Evolutionary conservation across 73 alveolate species (phyloP).

Genomic region (Urostyla sp.): DNA sequence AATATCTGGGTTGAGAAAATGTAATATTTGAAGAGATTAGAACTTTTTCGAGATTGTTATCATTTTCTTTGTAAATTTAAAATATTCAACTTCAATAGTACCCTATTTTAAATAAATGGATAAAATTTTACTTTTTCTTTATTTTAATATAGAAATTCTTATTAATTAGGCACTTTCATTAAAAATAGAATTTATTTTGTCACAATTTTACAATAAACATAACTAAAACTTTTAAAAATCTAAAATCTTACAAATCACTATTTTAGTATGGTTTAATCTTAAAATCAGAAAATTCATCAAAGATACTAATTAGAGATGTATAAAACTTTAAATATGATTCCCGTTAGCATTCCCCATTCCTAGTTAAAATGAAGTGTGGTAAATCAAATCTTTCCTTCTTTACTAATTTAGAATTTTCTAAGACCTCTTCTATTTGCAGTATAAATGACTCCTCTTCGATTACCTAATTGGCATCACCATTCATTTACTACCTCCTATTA

Average conservation of each 20-base stretch:
- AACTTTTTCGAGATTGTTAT: conserved; percentile 23
- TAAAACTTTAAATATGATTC: conserved; percentile 12
- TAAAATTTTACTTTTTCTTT: background rate
- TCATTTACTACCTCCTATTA: no score
- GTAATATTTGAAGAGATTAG: background rate
- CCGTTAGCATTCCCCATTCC: background rate
- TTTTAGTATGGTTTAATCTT: conserved; percentile 21
- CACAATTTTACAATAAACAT: conserved; percentile 33
- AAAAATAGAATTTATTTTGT: conserved; percentile 40
- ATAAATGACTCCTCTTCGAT: conserved; percentile 40
- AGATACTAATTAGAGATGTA: background rate
- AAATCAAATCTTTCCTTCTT: conserved; percentile 32
- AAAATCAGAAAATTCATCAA: conserved; percentile 37
- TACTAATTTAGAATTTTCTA: conserved; percentile 39
- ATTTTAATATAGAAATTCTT: conserved; percentile 11
- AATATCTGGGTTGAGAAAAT: conserved; percentile 14
- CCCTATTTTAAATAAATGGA: background rate
- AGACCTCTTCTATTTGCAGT: conserved; percentile 31
- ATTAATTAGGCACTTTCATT: conserved; percentile 22
- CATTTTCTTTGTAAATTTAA: conserved; percentile 37
- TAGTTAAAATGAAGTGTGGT: conserved; percentile 8
- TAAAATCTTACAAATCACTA: conserved; percentile 1
- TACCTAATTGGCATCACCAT: no score
- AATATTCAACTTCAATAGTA: conserved; percentile 12
- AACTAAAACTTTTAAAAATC: background rate